Base-by-base conservation (phyloP, 2,329 filamentous ascomycete genomes). In the Cercospora janseana region DNA sequence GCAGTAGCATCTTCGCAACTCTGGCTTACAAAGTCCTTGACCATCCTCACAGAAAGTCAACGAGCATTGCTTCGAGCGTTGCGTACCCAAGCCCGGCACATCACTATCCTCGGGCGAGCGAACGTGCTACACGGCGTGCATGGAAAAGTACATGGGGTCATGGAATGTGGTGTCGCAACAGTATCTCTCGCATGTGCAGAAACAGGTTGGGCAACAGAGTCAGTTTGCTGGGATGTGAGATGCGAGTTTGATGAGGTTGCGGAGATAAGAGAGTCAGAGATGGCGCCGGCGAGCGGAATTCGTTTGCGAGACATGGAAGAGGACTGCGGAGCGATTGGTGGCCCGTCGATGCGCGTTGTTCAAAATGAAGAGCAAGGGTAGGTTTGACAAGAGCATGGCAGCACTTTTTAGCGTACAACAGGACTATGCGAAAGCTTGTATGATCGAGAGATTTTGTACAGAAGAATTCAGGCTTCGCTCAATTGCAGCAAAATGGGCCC, bases 61-160 rank as follows among this genome's bases (percentile, higher is more conserved):
- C 67, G 75, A 78, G 60, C 75, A 79, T 68, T 79, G 76, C 68
- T 79, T 78, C 70, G 75, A 78, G 57, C 74, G 74, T 63, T 79
- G 76, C 70, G 67, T 79, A 23, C 75, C 75, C 38, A 76, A 76
- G 59, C 76, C 76, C 54, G 71, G 73, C 51, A 65, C 72, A 37
- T 76, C 75, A 8, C 67, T 79, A 43, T 77, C 75, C 21, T 73
- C 71, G 38, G 69, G 70, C 65, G 76, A 79, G 61, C 64, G 72
- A 55, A 69, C 65, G 13, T 79, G 76, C 70, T 75, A 76, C 61
- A 73, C 72, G 15, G 56, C 66, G 34, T 79, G 76, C 67, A 77
- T 79, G 75, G 75, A 78, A 61, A 79, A 79, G 63, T 79, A 79
- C 67, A 78, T 79, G 75, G 65, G 67, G 27, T 68, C 72, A 27